Percentiles rank a stretch among this genome's conserved stretches.
phyloP scores from a whole-genome alignment of 1,284 basidiomycete genomes.

The Ceratobasidium sp. region DNA sequence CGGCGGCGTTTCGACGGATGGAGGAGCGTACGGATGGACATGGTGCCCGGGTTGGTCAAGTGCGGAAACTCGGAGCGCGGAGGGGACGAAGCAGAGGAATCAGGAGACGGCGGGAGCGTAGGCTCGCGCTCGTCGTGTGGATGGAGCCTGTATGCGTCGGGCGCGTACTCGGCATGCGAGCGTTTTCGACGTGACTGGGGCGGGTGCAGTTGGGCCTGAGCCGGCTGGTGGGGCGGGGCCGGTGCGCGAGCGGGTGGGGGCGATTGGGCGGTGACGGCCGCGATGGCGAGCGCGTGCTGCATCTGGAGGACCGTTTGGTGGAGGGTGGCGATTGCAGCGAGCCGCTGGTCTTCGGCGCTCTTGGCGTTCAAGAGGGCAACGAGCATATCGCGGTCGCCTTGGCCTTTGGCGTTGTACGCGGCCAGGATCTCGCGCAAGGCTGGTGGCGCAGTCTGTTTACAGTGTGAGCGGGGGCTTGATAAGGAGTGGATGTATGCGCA shows the following conservation, averaged over 20 bases:
- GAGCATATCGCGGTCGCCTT: constrained; percentile 90
- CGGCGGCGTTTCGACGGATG: constrained; percentile 43
- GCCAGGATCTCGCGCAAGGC: constrained; percentile 84
- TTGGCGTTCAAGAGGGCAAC: constrained; percentile 90
- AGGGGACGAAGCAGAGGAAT: constrained; percentile 27
- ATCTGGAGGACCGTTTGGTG: constrained; percentile 78
- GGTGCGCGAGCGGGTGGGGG: background rate
- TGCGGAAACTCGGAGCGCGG: constrained; percentile 41
- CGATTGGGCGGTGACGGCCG: constrained; percentile 31
- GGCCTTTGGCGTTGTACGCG: constrained; percentile 86
- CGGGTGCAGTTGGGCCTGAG: background rate
- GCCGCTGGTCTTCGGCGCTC: constrained; percentile 86
- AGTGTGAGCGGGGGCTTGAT: constrained; percentile 18
- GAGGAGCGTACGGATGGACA: constrained; percentile 42
- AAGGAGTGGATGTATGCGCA: constrained; percentile 1
- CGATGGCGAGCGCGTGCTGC: constrained; percentile 55
- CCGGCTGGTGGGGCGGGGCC: background rate
- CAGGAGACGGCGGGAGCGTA: constrained; percentile 16
- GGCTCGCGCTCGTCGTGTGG: constrained; percentile 34
- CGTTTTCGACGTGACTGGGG: constrained; percentile 20
- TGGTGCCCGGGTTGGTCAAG: constrained; percentile 37
- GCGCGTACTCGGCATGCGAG: constrained; percentile 35
- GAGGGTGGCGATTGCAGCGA: constrained; percentile 75
- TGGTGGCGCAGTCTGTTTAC: constrained; percentile 74
- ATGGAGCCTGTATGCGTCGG: constrained; percentile 40